Conservation (phyloP, 2,329 filamentous ascomycete species). For the Colletotrichum sp. region DNA sequence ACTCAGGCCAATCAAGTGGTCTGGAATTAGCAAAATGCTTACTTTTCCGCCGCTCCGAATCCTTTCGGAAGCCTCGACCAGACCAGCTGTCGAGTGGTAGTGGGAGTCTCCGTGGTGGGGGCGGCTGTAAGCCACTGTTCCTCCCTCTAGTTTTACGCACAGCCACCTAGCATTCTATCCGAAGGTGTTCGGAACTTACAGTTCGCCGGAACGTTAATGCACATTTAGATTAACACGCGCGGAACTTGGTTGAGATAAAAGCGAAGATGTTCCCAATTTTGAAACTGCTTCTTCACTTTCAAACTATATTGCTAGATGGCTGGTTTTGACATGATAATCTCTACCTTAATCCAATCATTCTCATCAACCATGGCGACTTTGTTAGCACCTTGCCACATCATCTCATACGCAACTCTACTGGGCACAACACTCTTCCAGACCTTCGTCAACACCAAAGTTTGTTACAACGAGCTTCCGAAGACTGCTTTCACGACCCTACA, state of each 20-base stretch:
- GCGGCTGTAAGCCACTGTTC: neutral
- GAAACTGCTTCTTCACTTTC: neutral
- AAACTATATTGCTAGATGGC: neutral
- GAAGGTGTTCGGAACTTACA: neutral
- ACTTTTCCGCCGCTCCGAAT: neutral
- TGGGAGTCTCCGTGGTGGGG: neutral
- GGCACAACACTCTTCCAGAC: slow-evolving; percentile 45
- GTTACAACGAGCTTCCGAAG: slow-evolving; percentile 35
- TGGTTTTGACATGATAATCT: neutral
- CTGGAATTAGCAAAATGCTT: neutral
- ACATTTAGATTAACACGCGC: neutral
- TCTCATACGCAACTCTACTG: slow-evolving; percentile 43
- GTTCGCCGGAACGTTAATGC: neutral
- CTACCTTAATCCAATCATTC: neutral
- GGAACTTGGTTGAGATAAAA: neutral
- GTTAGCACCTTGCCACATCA: slow-evolving; percentile 39
- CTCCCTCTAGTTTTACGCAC: neutral
- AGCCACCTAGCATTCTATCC: neutral
- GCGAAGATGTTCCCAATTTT: neutral
- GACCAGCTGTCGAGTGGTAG: neutral
- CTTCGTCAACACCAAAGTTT: slow-evolving; percentile 42
- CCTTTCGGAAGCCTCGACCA: neutral
- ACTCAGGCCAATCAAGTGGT: neutral
- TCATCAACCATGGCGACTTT: slow-evolving; percentile 11
- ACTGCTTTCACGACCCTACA: slow-evolving; percentile 42